Percentiles rank a stretch among this genome's conserved stretches.
phyloP scores from a whole-genome alignment of 2,329 filamentous ascomycete species.

The Nemania diffusa region DNA sequence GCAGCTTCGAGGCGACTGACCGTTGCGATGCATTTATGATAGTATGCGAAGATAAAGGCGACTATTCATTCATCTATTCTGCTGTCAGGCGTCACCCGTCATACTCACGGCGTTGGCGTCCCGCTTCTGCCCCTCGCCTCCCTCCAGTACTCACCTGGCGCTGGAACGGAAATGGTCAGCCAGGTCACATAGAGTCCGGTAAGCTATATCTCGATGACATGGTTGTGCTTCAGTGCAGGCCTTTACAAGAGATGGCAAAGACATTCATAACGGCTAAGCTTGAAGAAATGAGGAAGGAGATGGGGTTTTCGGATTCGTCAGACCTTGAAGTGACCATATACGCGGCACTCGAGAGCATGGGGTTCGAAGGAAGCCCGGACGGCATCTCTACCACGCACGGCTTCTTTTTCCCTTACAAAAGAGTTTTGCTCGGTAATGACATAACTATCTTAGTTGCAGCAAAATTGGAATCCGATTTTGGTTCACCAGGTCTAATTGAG shows the following conservation, averaged over 20 bases:
- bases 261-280: not conserved
- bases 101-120: not conserved
- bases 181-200: not conserved
- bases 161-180: not conserved
- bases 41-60: not conserved
- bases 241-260: not conserved
- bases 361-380: not conserved
- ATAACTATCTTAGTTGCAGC: not conserved
- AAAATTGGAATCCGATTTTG: not conserved
- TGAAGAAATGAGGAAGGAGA: not conserved
- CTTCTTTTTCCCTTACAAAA: not conserved
- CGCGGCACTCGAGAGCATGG: not conserved
- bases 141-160: not conserved
- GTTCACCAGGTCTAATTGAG: not conserved
- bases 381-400: not conserved
- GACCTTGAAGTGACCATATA: not conserved
- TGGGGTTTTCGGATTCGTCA: too few relatives aligned
- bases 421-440: not conserved
- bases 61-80: conserved; percentile 3
- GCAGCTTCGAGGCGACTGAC: not conserved
- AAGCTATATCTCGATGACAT: not conserved
- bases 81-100: not conserved
- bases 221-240: not conserved
- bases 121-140: not conserved
- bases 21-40: not conserved